Base-by-base conservation (phyloP, 2,329 filamentous ascomycete genomes). In the Salinomyces thailandicus region DNA sequence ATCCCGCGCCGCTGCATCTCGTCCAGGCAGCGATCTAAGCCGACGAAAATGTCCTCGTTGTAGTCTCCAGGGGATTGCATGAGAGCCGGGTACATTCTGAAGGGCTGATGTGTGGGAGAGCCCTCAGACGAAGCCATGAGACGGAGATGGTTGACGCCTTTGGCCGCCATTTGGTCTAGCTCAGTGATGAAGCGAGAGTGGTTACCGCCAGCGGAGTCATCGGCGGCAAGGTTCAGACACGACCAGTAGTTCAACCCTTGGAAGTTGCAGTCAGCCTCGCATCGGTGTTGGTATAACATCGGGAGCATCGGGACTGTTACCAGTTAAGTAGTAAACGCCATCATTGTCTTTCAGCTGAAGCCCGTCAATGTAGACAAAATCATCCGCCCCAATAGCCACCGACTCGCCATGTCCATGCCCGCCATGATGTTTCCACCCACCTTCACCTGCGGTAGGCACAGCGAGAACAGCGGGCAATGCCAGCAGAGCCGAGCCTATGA, bases 171-270 rank as follows among this genome's bases (percentile, higher is more conserved):
- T 35, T 62, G 59, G 31, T 62, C 59, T 15, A 62, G 52, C 36
- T 62, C 60, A 5, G 50, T 57, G 34, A 55, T 46, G 5, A 62
- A 51, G 15, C 59, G 59, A 5, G 57, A 50, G 37, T 56, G 51
- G 30, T 62, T 60, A 5, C 60, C 60, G 12, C 60, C 60, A 15
- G 49, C 46, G 2, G 54, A 52, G 2, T 47, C 48, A 18, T 55
- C 49, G 19, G 60, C 58, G 3, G 60, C 60, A 12, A 62, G 39
- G 35, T 62, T 62, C 52, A 62, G 55, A 36, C 60, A 62, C 18
- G 59, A 54, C 60, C 60, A 62, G 45, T 62, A 62, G 34, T 62
- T 62, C 30, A 62, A 37, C 38, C 44, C 60, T 22, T 58, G 62
- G n/a, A 62, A 41, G 37, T 62, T 26, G 2, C 9, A 9, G 22